These are phyloP conservation scores for Podospora australis DNA, from an alignment of 495 filamentous ascomycete genomes.

Conservation along the genomic window DNA sequence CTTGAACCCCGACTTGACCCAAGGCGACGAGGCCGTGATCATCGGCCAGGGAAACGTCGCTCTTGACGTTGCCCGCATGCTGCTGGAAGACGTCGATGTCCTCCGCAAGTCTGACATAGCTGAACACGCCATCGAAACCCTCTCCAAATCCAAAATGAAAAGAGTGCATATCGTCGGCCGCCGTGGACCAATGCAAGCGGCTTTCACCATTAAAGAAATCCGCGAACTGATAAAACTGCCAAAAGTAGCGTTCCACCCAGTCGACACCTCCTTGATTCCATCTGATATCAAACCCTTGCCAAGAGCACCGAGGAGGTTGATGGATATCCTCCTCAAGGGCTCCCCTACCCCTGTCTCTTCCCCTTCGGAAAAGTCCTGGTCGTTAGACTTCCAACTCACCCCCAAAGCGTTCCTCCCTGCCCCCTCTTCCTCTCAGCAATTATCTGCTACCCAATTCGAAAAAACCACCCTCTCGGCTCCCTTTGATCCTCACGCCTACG, in stretches of 20 bases:
- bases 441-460: slow-evolving; percentile 61
- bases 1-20: slow-evolving; percentile 67
- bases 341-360: slow-evolving; percentile 37
- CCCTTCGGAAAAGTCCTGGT: slow-evolving; percentile 59
- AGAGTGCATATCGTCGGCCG: slow-evolving; percentile 79
- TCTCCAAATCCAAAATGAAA: slow-evolving; percentile 68
- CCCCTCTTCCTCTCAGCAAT: slow-evolving; percentile 30
- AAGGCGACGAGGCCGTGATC: slow-evolving; percentile 77
- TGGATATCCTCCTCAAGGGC: slow-evolving; percentile 72
- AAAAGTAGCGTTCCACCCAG: slow-evolving; percentile 61
- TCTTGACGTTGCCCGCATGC: slow-evolving; percentile 83
- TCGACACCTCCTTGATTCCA: slow-evolving; percentile 59
- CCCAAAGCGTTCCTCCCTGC: slow-evolving; percentile 61
- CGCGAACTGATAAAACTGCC: slow-evolving; percentile 81
- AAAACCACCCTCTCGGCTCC: slow-evolving; percentile 47
- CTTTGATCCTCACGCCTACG: slow-evolving; percentile 47
- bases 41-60: slow-evolving; percentile 96
- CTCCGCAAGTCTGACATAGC: slow-evolving; percentile 83
- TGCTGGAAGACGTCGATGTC: slow-evolving; percentile 64
- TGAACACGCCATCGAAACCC: slow-evolving; percentile 66
- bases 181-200: slow-evolving; percentile 82
- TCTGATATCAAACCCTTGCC: slow-evolving; percentile 57
- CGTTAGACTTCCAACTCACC: slow-evolving; percentile 71
- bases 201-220: slow-evolving; percentile 91
- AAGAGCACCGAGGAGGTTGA: slow-evolving; percentile 66